A percentile compares a stretch with the other conserved stretches of the same genome.
phyloP scores from a whole-genome alignment of 2,329 filamentous ascomycete genomes.

The Parastagonospora avenae region DNA sequence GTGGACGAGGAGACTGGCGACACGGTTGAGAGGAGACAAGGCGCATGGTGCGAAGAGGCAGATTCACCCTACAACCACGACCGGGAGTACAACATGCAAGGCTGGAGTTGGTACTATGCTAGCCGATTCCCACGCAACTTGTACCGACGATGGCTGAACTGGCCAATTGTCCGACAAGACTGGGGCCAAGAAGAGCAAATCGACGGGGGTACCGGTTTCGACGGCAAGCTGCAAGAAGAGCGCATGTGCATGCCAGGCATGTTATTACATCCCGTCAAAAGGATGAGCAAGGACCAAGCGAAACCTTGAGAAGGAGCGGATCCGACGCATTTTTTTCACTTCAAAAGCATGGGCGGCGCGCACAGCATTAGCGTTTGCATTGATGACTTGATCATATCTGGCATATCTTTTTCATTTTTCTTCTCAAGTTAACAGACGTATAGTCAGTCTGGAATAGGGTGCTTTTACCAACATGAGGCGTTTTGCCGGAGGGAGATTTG shows the following conservation, averaged over 20 bases:
- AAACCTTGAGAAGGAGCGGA: constrained; percentile 13
- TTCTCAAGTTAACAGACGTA: background rate
- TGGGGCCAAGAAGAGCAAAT: constrained; percentile 76
- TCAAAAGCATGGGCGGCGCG: background rate
- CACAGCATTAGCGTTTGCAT: background rate
- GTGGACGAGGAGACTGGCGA: constrained; percentile 30
- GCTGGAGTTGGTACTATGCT: constrained; percentile 91
- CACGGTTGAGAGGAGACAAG: constrained; percentile 66
- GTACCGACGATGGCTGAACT: constrained; percentile 85
- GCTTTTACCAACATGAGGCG: no score
- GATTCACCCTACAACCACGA: constrained; percentile 60
- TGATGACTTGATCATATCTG: no score
- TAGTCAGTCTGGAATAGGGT: no score
- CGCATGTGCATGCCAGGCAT: constrained; percentile 91
- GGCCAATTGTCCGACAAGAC: constrained; percentile 77
- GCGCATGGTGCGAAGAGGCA: constrained; percentile 50
- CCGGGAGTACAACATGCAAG: constrained; percentile 85
- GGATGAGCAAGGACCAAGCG: constrained; percentile 44
- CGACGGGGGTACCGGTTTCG: constrained; percentile 43
- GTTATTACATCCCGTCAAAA: constrained; percentile 87
- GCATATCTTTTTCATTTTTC: background rate
- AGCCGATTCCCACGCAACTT: constrained; percentile 80
- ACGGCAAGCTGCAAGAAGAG: constrained; percentile 62
- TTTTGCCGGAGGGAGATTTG: no score
- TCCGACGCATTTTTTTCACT: background rate